Conservation (phyloP, 2,329 filamentous ascomycete genomes). For the Sporothrix humicola region DNA sequence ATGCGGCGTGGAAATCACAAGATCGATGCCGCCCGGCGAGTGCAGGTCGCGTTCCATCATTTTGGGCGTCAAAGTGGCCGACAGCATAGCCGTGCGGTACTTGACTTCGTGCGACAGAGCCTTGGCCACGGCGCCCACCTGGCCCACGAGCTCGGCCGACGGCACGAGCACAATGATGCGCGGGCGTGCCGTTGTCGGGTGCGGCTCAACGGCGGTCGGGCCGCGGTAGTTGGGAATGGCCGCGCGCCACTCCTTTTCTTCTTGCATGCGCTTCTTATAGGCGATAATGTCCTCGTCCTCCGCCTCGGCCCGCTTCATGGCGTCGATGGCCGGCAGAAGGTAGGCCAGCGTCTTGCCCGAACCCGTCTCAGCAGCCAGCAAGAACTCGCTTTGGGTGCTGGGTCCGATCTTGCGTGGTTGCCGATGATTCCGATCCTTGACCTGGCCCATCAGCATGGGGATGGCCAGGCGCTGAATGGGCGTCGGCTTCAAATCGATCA, state of each 20-base stretch:
- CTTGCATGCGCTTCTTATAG: conserved; percentile 60
- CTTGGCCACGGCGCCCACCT: conserved; percentile 83
- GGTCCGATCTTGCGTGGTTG: conserved; percentile 15
- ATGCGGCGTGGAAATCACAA: conserved; percentile 87
- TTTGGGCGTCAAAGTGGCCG: conserved; percentile 74
- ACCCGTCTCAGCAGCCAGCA: conserved; percentile 93
- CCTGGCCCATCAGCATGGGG: conserved; percentile 72
- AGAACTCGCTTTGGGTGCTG: conserved; percentile 58
- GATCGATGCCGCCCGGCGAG: conserved; percentile 78
- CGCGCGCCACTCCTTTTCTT: conserved; percentile 62
- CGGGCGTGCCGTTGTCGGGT: conserved; percentile 78
- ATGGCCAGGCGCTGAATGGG: conserved; percentile 90
- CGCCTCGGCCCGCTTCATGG: conserved; percentile 77
- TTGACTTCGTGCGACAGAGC: conserved; percentile 82
- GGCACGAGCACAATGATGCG: conserved; percentile 86
- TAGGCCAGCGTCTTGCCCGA: conserved; percentile 97
- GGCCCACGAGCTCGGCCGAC: conserved; percentile 87
- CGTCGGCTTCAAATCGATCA: conserved; percentile 80
- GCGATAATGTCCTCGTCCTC: conserved; percentile 63
- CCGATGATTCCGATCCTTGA: conserved; percentile 41
- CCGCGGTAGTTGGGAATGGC: conserved; percentile 52
- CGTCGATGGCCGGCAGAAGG: conserved; percentile 81
- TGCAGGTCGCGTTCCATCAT: conserved; percentile 88
- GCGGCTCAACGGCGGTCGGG: conserved; percentile 63
- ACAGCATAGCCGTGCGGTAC: conserved; percentile 82